phyloP scores from a whole-genome alignment of 305 asterid genomes.

The Fraxinus albicans region DNA sequence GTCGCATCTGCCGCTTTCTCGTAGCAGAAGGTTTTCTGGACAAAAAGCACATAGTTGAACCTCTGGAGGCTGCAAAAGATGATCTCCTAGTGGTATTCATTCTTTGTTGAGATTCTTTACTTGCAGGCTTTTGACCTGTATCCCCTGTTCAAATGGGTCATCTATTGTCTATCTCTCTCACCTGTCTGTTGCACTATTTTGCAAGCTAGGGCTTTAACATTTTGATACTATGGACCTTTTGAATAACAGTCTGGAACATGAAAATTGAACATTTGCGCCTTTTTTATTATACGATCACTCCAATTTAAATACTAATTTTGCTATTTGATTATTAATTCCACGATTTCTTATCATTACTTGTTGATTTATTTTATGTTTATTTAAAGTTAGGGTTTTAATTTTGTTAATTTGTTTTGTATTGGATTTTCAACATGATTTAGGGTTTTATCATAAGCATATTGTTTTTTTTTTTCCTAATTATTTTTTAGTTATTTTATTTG shows the following conservation, averaged over 20 bases:
- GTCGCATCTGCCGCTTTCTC: constrained; percentile 82
- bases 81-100: constrained; percentile 85
- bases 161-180: neutral
- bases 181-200: neutral
- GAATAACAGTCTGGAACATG: too few relatives aligned
- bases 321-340: neutral
- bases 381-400: neutral
- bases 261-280: too few relatives aligned
- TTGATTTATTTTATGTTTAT: neutral
- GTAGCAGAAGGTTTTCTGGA: constrained; percentile 56
- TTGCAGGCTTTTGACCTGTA: neutral
- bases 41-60: constrained; percentile 69
- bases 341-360: neutral
- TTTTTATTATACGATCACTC: neutral
- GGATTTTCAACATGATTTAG: neutral
- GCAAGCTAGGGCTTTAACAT: neutral
- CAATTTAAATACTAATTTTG: neutral
- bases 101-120: constrained; percentile 25
- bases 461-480: neutral
- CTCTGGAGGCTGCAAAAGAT: constrained; percentile 72
- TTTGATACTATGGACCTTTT: neutral
- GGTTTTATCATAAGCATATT: neutral
- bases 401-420: neutral
- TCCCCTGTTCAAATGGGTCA: neutral
- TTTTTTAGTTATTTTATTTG: neutral